These are phyloP conservation scores for Epipyxis sp. DNA, from an alignment of 108 stramenopile genomes.

Conservation along the genomic window DNA sequence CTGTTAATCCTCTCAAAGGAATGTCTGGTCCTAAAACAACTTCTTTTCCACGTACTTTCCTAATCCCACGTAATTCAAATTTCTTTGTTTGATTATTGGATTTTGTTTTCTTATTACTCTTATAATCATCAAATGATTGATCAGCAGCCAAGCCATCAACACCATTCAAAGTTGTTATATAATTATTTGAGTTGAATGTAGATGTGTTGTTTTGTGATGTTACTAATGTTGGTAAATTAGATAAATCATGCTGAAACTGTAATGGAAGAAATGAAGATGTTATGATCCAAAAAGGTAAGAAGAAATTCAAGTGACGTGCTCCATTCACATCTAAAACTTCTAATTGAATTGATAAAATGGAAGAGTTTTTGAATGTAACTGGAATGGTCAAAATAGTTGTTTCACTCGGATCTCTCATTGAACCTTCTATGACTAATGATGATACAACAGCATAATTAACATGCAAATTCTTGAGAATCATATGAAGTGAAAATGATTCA, in stretches of 20 bases:
- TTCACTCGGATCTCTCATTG: background rate
- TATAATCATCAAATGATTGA: background rate
- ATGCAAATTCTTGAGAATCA: background rate
- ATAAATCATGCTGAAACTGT: conserved; percentile 15
- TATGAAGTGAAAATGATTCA: conserved; percentile 13
- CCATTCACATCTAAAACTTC: background rate
- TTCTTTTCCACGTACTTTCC: background rate
- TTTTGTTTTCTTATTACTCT: background rate
- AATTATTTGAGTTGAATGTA: no score
- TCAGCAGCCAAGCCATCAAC: background rate
- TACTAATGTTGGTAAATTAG: no score
- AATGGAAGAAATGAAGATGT: background rate
- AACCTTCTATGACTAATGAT: background rate
- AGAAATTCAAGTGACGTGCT: background rate
- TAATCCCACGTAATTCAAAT: background rate
- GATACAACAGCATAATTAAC: background rate
- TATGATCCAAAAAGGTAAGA: background rate
- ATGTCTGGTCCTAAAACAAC: background rate
- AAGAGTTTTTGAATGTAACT: background rate
- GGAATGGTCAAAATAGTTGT: background rate
- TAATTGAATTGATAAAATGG: background rate
- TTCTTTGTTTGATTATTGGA: background rate
- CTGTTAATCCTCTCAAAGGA: background rate
- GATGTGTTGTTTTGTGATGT: background rate
- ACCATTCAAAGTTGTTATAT: background rate